Percentiles rank a stretch among this genome's conserved stretches.
Conservation (phyloP, 352 stramenopile species). For the Blastocystis sp. region DNA sequence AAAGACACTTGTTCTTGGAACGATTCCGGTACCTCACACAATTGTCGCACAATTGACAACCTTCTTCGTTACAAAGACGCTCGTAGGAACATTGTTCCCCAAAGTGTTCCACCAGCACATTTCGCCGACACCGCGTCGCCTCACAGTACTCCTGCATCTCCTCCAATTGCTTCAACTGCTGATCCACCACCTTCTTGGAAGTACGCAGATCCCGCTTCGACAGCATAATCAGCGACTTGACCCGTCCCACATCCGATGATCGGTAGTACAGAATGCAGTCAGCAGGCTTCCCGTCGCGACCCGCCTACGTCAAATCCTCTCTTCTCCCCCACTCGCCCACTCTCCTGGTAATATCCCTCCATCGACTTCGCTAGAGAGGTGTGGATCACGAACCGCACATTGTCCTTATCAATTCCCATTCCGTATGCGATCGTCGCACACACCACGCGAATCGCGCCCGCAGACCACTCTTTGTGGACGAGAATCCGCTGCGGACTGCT, state of each 20-base stretch:
- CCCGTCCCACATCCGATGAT: not conserved
- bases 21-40: slow-evolving; percentile 61
- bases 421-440: slow-evolving; percentile 92
- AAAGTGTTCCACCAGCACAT: slow-evolving; percentile 78
- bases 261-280: slow-evolving; percentile 42
- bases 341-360: slow-evolving; percentile 95
- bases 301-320: not conserved
- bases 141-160: slow-evolving; percentile 60
- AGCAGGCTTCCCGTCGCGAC: slow-evolving; percentile 27
- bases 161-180: slow-evolving; percentile 56
- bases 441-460: slow-evolving; percentile 66
- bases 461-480: not conserved
- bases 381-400: slow-evolving; percentile 92
- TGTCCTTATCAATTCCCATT: slow-evolving; percentile 96
- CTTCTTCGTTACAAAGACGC: slow-evolving; percentile 59
- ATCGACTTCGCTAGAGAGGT: slow-evolving; percentile 92
- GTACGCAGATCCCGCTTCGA: not conserved
- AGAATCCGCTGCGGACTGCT: slow-evolving; percentile 49
- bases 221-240: slow-evolving; percentile 48
- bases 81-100: slow-evolving; percentile 69
- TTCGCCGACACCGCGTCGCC: slow-evolving; percentile 68
- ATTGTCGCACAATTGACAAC: slow-evolving; percentile 77
- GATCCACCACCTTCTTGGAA: not conserved
- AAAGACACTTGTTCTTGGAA: not conserved
- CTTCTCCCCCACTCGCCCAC: slow-evolving; percentile 67